These are phyloP conservation scores for Giardia duodenalis DNA, from an alignment of 208 protist genomes.

Conservation along the genomic window DNA sequence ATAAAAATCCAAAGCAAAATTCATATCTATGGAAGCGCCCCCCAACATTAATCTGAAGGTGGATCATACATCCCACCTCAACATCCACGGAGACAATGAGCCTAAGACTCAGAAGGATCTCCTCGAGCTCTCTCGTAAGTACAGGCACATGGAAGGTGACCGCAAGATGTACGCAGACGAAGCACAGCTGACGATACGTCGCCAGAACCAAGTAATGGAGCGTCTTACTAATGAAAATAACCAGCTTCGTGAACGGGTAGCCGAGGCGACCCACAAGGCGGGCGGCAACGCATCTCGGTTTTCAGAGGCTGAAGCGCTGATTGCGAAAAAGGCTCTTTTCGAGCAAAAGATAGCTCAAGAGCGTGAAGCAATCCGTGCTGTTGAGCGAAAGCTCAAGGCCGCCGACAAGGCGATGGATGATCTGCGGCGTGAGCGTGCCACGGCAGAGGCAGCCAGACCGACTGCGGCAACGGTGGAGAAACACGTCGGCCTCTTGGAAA, in stretches of 20 bases:
- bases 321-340: background rate
- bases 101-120: constrained; percentile 3
- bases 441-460: background rate
- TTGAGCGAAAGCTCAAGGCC: background rate
- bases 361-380: background rate
- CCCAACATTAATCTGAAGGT: background rate
- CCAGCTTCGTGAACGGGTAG: background rate
- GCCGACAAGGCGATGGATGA: background rate
- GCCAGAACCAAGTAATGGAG: background rate
- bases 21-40: background rate
- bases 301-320: background rate
- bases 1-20: no score
- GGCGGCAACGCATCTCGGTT: background rate
- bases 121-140: background rate
- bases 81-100: background rate
- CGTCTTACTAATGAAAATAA: constrained; percentile 8
- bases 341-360: constrained; percentile 21
- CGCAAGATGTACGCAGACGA: background rate
- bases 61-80: background rate
- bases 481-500: background rate
- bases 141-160: background rate
- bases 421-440: background rate
- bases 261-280: background rate
- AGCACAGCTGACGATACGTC: background rate
- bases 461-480: background rate